Percentiles rank a stretch among this genome's conserved stretches.
Conservation (phyloP, 495 filamentous ascomycete genomes). For the Neurospora sp. region DNA sequence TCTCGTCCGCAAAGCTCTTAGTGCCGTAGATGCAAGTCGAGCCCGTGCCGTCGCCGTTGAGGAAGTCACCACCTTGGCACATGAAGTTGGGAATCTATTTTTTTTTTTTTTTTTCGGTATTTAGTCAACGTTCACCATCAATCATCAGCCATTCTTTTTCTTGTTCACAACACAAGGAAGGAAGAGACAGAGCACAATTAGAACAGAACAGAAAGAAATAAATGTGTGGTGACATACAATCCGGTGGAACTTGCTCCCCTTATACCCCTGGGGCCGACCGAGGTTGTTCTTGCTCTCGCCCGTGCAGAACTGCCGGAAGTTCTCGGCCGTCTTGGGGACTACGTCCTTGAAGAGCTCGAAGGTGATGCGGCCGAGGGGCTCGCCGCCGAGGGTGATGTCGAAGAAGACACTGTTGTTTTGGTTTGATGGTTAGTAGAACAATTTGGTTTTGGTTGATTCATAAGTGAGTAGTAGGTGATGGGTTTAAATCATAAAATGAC, state of each 20-base stretch:
- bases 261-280: slow-evolving; percentile 85
- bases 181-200: too few species aligned
- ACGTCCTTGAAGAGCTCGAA: slow-evolving; percentile 85
- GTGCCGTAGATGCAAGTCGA: slow-evolving; percentile 79
- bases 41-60: slow-evolving; percentile 88
- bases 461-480: too few species aligned
- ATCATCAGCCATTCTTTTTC: too few species aligned
- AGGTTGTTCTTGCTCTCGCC: slow-evolving; percentile 76
- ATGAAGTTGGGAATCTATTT: slow-evolving; percentile 89
- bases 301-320: slow-evolving; percentile 95
- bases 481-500: too few species aligned
- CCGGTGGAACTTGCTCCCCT: slow-evolving; percentile 87
- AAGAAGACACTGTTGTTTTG: slow-evolving; percentile 62
- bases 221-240: too few species aligned
- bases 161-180: too few species aligned
- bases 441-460: too few species aligned
- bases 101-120: too few species aligned
- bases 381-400: slow-evolving; percentile 83
- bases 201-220: too few species aligned
- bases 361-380: slow-evolving; percentile 83
- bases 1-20: slow-evolving; percentile 82
- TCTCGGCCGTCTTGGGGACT: slow-evolving; percentile 84
- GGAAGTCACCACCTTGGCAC: slow-evolving; percentile 91
- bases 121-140: too few species aligned
- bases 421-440: too few species aligned